Evolutionary conservation across 495 filamentous ascomycete species (phyloP), one percentile per base, ranked within the genome.

Genomic region (Podospora pseudopauciseta): DNA sequence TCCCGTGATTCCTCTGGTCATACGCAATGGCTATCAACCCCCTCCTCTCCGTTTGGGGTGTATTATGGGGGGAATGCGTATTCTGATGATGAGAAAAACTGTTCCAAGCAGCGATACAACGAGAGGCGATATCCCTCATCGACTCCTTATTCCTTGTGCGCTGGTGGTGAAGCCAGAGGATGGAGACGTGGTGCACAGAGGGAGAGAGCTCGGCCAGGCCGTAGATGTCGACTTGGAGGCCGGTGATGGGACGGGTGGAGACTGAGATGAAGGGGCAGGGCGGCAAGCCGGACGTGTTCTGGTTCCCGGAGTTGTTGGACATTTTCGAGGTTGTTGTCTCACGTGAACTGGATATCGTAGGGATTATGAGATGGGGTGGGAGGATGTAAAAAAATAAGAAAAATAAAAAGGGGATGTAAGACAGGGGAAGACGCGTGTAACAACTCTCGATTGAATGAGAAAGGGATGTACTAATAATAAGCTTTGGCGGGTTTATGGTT

Each of bases 1-100:
- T 81, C 4, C 94, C 94, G 79, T 98, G 95, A 72, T 99, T 99
- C 30, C 94, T 81, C 76, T 94, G 91, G 73, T 97, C 95, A 73
- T 94, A 95, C 2, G 91, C 85, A 15, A 94, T 87, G 23, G 90
- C 91, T 64, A 98, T 89, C 59, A 97, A 74, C 4, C 90, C 87
- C 26, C 81, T 58, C 18, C 23, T 19, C 6, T 18, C 44, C 16
- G 60, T 64, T 19, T 69, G 67, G 9, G 7, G 39, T 6, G 7
- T 11, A 11, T 16, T 16, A 11, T 11, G 39, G 39, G 39, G 15
- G 39, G 9, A 13, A 3, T 49, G 5, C 6, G 39, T 49, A 11
- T 49, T 49, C 13, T 49, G 39, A 13, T 49, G 39, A 3, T 49
- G 39, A 15, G 26, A 73, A 2, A 16, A 13, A 15, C 65, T 61